Conservation (phyloP, 306 rosid species). For the Trichosanthes cucumerina region DNA sequence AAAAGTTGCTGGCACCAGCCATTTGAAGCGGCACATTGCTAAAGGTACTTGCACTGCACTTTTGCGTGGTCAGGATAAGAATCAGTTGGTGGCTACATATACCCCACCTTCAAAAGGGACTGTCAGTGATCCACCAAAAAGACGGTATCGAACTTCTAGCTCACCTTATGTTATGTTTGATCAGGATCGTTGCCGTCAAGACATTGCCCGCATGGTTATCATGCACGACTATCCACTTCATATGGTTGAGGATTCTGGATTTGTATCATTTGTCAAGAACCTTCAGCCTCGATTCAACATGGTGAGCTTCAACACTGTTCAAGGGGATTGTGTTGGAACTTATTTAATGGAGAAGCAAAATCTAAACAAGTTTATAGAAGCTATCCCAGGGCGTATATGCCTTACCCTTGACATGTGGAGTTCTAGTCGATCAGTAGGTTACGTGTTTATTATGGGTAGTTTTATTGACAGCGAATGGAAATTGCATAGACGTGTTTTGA, state of each 20-base stretch:
- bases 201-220: constrained; percentile 91
- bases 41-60: constrained; percentile 81
- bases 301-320: constrained; percentile 85
- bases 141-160: constrained; percentile 56
- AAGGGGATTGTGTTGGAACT: constrained; percentile 94
- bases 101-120: constrained; percentile 45
- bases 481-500: constrained; percentile 67
- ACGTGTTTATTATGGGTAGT: constrained; percentile 77
- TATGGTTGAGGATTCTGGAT: constrained; percentile 93
- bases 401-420: constrained; percentile 81
- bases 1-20: constrained; percentile 95
- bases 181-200: constrained; percentile 80
- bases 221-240: constrained; percentile 97
- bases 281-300: constrained; percentile 87
- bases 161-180: constrained; percentile 58
- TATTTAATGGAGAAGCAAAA: constrained; percentile 67
- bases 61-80: constrained; percentile 57
- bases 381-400: constrained; percentile 74
- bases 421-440: constrained; percentile 73
- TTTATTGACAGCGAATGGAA: constrained; percentile 90
- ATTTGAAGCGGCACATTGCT: constrained; percentile 89
- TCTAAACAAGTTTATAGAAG: constrained; percentile 49
- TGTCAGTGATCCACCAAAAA: constrained; percentile 46
- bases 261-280: constrained; percentile 72
- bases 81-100: constrained; percentile 33